Evolutionary conservation across 129 eudicot species (phyloP).

Genomic region (Solidago caesia): DNA sequence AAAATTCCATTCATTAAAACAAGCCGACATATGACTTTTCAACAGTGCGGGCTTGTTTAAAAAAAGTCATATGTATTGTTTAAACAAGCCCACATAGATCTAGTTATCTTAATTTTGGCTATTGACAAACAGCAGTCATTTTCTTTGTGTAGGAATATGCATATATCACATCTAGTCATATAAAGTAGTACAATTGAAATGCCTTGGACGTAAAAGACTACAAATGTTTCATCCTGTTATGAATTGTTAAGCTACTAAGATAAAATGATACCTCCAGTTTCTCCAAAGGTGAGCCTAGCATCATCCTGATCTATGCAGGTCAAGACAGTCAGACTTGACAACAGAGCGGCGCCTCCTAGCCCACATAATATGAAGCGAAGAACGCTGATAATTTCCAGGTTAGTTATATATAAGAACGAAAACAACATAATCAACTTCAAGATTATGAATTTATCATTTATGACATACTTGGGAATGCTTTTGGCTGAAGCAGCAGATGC

Average conservation of each 20-base stretch:
- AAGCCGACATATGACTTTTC: too few species aligned
- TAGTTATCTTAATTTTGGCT: too few species aligned
- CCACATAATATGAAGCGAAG: constrained; percentile 48
- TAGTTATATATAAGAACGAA: constrained; percentile 16
- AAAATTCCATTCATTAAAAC: too few species aligned
- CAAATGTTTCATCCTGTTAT: background rate
- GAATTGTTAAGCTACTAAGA: background rate
- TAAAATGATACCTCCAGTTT: constrained; percentile 44
- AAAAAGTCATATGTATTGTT: too few species aligned
- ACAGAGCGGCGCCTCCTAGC: constrained; percentile 41
- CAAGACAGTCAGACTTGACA: constrained; percentile 43
- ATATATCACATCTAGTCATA: too few species aligned
- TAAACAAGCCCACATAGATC: too few species aligned
- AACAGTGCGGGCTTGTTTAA: too few species aligned
- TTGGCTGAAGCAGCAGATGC: constrained; percentile 53
- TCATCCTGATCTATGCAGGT: constrained; percentile 48
- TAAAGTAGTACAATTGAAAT: background rate
- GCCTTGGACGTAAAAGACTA: background rate
- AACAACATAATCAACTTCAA: constrained; percentile 14
- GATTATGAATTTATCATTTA: background rate
- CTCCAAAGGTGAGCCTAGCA: constrained; percentile 46
- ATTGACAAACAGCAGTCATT: too few species aligned
- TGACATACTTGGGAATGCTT: constrained; percentile 36
- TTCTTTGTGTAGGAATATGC: too few species aligned
- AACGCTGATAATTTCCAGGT: constrained; percentile 33